Evolutionary conservation across 345 rosid genomes (phyloP), one percentile per base, ranked within the genome.

Genomic region (Camelina laxa): DNA sequence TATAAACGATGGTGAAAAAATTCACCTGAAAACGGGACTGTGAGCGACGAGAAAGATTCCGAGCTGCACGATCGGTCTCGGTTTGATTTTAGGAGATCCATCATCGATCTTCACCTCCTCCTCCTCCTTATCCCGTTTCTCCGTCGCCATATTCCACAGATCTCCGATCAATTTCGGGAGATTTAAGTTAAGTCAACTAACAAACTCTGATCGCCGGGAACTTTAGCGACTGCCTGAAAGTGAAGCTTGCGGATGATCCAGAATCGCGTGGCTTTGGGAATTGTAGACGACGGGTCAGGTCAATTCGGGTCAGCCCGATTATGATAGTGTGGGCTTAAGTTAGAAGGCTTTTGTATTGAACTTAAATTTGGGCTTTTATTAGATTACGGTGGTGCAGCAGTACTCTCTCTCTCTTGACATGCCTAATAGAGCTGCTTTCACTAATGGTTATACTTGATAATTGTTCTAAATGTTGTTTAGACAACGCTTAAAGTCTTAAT

Each of bases 41-140:
- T 89, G 99, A 49, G 93, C 80, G 77, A 89, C 82, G 78, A 95
- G 96, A 70, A 92, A 80, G 57, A 83, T 80, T 73, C 92, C 99
- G 0, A 95, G 81, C 55, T 88, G 89, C 72, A 90, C 97, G 49
- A 95, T 87, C 30, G 97, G 99, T 53, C 97, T 85, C 24, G 82
- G 85, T 73, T 80, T 89, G 69, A 54, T 69, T 68, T 73, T 80
- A 54, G 80, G 76, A 72, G 73, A 72, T 72, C 73, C 77, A 36
- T 33, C 73, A 10, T 64, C 64, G 12, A 36, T 51, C 50, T 66
- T 72, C 69, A 41, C 38, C 17, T 44, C 70, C 47, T 61, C 70
- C 47, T 61, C 56, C 19, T 35, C 22, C 22, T 22, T 69, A 1
- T 69, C 33, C 4, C 59, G 75, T 0, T 36, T 36, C 36, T 70